phyloP scores from a whole-genome alignment of 163 green algal species.

The Chlamydomonas reinhardtii region DNA sequence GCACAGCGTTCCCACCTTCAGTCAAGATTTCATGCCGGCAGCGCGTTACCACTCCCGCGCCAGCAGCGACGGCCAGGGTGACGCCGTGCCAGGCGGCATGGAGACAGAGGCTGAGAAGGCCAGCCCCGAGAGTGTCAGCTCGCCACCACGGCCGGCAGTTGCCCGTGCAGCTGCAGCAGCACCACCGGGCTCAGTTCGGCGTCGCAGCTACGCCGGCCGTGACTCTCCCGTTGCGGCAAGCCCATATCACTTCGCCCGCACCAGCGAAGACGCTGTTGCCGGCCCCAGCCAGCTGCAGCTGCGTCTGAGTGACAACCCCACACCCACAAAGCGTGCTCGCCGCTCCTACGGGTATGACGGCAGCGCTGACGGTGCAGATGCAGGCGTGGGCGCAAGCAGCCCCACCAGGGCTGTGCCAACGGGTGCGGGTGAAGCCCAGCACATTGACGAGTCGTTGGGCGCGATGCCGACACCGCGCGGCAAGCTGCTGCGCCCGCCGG shows the following conservation, averaged over 20 bases:
- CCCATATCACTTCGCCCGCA: too few relatives aligned
- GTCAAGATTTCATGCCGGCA: neutral
- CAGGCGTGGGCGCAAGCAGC: too few relatives aligned
- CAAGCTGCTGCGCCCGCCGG: neutral
- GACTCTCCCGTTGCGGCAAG: too few relatives aligned
- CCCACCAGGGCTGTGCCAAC: too few relatives aligned
- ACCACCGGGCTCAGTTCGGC: too few relatives aligned
- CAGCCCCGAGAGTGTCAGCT: too few relatives aligned
- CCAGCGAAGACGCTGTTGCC: too few relatives aligned
- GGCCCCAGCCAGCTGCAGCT: too few relatives aligned
- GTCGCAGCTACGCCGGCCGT: too few relatives aligned
- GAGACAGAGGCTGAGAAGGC: neutral
- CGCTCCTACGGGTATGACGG: neutral
- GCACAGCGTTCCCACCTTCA: conserved; percentile 20
- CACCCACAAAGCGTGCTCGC: conserved; percentile 8
- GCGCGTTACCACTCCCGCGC: neutral
- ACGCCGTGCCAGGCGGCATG: neutral
- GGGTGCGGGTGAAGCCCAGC: too few relatives aligned
- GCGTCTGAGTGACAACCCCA: neutral
- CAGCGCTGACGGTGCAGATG: neutral
- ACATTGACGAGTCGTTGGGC: neutral
- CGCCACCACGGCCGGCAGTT: too few relatives aligned
- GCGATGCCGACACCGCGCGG: neutral
- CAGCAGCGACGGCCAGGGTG: neutral
- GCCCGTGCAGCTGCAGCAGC: too few relatives aligned